phyloP scores from a whole-genome alignment of 2,329 filamentous ascomycete species.

The Colletotrichum truncatum region DNA sequence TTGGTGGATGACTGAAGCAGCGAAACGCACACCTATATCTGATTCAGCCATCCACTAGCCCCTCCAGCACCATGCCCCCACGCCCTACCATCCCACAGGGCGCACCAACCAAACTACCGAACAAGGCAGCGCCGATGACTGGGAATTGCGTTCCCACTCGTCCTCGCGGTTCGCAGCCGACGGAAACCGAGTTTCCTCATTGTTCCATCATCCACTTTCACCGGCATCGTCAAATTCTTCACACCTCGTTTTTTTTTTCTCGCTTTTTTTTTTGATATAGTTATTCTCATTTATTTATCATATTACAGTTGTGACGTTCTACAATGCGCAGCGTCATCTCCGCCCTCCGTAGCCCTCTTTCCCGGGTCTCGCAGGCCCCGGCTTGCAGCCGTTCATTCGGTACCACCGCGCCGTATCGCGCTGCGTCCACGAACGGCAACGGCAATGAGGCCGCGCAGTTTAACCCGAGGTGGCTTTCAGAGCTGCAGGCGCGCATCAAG shows the following conservation, averaged over 20 bases:
- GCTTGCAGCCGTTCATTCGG: background rate
- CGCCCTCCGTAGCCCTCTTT: background rate
- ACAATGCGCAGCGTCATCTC: background rate
- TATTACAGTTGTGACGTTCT: too few species aligned
- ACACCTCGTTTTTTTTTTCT: background rate
- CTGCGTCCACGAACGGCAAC: background rate
- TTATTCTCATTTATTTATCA: too few species aligned
- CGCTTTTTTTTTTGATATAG: background rate
- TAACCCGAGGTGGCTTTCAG: constrained; percentile 38
- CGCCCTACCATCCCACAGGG: background rate
- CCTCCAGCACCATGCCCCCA: background rate
- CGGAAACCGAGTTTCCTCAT: constrained; percentile 17
- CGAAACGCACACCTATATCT: too few species aligned
- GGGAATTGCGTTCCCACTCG: background rate
- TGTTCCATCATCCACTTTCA: constrained; percentile 3
- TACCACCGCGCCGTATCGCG: constrained; percentile 3
- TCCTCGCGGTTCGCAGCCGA: constrained; percentile 6
- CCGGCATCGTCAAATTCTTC: too few species aligned
- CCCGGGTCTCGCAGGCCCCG: background rate
- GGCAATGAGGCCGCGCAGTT: background rate
- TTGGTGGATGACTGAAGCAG: fast-evolving
- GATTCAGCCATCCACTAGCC: background rate
- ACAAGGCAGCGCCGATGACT: background rate
- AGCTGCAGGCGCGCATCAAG: constrained; percentile 36
- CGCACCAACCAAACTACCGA: background rate